Conservation (phyloP, 495 filamentous ascomycete genomes). For the Pyronema omphalodes region DNA sequence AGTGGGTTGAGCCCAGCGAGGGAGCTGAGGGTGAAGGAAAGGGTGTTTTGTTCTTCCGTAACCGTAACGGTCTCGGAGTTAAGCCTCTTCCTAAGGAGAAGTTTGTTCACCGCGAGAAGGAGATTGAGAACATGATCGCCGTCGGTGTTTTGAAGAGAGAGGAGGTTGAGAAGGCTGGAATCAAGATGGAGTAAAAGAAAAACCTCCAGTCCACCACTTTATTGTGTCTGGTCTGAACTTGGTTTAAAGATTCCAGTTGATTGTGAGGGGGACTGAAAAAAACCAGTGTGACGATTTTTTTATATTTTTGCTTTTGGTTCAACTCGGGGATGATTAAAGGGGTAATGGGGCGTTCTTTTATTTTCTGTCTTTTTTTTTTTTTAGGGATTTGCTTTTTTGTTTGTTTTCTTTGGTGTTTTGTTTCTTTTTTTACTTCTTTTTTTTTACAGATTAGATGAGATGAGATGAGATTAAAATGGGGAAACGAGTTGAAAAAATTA, state of each 20-base stretch:
- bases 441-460: not conserved
- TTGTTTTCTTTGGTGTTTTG: not conserved
- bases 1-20: slow-evolving; percentile 54
- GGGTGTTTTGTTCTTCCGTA: slow-evolving; percentile 54
- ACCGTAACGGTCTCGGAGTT: slow-evolving; percentile 55
- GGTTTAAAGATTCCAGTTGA: no score
- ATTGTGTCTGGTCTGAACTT: no score
- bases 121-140: not conserved
- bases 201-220: no score
- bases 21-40: slow-evolving; percentile 44
- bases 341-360: not conserved
- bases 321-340: no score
- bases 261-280: no score
- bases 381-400: not conserved
- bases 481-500: not conserved
- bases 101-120: not conserved
- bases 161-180: not conserved
- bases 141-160: slow-evolving; percentile 2
- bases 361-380: not conserved
- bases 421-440: no score
- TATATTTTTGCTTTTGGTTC: no score
- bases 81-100: slow-evolving; percentile 29
- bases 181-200: not conserved
- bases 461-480: no score
- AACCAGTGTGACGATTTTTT: no score